Evolutionary conservation across 805 yeast species (phyloP), one percentile per base, ranked within the genome.

Genomic region (Brettanomyces anomalus): DNA sequence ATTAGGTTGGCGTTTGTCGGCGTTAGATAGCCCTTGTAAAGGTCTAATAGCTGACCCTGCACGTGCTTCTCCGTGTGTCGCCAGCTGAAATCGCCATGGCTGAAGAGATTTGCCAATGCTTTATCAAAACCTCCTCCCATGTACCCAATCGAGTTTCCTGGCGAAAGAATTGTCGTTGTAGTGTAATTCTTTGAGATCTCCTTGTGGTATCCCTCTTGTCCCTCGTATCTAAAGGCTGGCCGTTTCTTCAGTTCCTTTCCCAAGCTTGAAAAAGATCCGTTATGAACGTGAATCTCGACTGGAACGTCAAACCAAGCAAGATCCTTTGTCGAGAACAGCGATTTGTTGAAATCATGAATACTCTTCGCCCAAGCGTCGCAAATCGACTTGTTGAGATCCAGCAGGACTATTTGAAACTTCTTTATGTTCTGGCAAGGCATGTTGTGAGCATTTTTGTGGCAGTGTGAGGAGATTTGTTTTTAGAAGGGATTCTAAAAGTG

Each of bases 91-190:
- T 39, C 28, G 1, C 44, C 40, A 17, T 36, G 43, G 17, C 46
- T 37, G 43, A 59, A 66, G 24, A 57, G 44, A 4, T 50, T 45
- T 2, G 66, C 65, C n/a, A 67, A 44, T 1, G 60, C 61, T 36
- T 45, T 49, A 50, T 74, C 79, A 50, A 73, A 70, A 1, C 79
- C 79, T 2, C 79, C 79, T 3, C 72, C 74, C 49, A 74, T 57
- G 39, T 60, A 67, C 4, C 77, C 78, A 41, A 66, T 59, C 3
- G 75, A 67, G 45, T 74, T 74, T 1, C 78, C 79, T 2, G 79
- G 78, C 2, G 77, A 71, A 2, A 74, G 65, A 15, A 74, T 60
- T 2, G 52, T 67, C 46, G 59, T 37, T 3, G 50, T 47, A 14
- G 46, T 43, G 54, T 60, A 40, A 45, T 19, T 24, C 3, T 15